Base-by-base conservation (phyloP, 768 basidiomycete species). In the Galerina marginata region DNA sequence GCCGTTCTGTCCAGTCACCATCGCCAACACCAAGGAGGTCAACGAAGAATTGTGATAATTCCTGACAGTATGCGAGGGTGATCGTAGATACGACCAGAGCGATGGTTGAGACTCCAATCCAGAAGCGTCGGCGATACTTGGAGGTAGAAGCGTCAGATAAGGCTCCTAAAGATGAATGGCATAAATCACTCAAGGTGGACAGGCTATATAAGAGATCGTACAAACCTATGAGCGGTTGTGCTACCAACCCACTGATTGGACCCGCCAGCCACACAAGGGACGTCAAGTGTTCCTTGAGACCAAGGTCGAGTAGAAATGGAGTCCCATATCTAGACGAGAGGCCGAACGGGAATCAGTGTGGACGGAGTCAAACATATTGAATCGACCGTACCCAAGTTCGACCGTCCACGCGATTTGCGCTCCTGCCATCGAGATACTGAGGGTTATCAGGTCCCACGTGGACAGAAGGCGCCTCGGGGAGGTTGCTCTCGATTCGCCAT, bases 361-460 rank as follows among this genome's bases (percentile, higher is more conserved):
- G 29, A 65, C 16, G n/a, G 15, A 45, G 54, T 36, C 15, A 20
- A 20, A 20, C 20, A 36, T 36, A 44, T 50, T 12, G 25, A 33
- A 48, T 20, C 49, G 44, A 23, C 29, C 89, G 64, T 69, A 95
- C 94, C 93, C 94, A 25, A 96, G 85, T 71, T 96, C 95, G 3
- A 97, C 91, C 1, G 95, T 96, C 96, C 96, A 98, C 1, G 93
- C 91, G 25, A 98, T 88, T 76, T 97, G 93, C 6, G 92, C 93
- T 14, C 96, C 96, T 45, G 88, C 94, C 92, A 99, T 96, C 7
- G 95, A 93, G 61, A 97, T 85, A 60, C 89, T 92, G 66, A 95
- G 79, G 2, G 91, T 91, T 67, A 93, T 83, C 58, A 95, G 84
- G 71, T 91, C 81, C 89, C 89, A 89, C 72, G 86, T 85, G 11